Base-by-base conservation (phyloP, 1,139 yeast species). In the Casaregolazyma suthepensis region DNA sequence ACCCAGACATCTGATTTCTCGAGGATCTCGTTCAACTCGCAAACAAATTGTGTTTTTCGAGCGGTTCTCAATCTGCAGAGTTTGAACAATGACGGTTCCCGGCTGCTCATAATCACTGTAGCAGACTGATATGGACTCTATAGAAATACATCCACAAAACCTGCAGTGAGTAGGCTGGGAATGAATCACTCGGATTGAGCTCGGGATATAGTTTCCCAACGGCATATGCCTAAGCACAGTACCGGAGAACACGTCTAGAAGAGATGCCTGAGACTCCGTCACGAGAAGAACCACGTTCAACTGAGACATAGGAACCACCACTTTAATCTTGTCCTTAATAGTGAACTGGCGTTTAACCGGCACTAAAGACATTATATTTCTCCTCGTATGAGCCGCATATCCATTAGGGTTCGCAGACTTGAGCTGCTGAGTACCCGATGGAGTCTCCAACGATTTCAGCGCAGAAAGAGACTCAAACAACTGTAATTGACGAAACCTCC, bases 21-120 rank as follows among this genome's bases (percentile, higher is more conserved):
- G 77, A 1, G 93, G 89, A 70, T 89, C 96, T 77, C 96, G 84
- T 69, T 89, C 96, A 42, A 87, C 95, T 70, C 96, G 81, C 53
- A 88, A 71, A 69, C 96, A 89, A 48, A 89, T 89, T 61, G 81
- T 84, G 57, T 81, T 85, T 62, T 87, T 86, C 3, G 95, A 89
- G 56, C 85, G 76, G 63, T 85, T 86, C 56, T 84, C 88, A 51
- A 85, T 80, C 50, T 79, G 79, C 63, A 82, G 82, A 0, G 94
- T 84, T 63, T 88, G 96, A 68, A 87, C 73, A 6, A 85, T 82
- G 49, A 88, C 72, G 0, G 81, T 78, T 7, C 77, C 77, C 2
- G 61, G 61, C 0, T 77, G 73, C 54, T 80, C 83, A 22, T 70
- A 68, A 59, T 84, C 88, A 45, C 84, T 83, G 66, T 87, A 89